These are phyloP conservation scores for Ocimum tenuiflorum DNA, from an alignment of 257 asterid genomes.

Conservation along the genomic window DNA sequence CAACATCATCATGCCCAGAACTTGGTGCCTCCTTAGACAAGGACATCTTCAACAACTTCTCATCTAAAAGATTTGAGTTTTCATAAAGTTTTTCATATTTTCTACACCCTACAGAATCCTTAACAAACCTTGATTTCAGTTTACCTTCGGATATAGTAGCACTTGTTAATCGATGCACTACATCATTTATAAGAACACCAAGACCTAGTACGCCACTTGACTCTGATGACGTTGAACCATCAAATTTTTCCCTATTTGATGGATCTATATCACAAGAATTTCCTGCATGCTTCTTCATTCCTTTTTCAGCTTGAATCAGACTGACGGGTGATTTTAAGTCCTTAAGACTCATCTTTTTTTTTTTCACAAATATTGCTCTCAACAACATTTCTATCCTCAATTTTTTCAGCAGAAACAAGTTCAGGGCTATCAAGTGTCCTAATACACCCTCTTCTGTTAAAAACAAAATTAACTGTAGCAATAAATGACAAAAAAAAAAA, in stretches of 20 bases:
- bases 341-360: conserved; percentile 18
- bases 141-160: conserved; percentile 20
- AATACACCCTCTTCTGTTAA: conserved; percentile 46
- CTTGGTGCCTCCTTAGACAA: no score
- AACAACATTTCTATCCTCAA: conserved; percentile 16
- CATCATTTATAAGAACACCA: conserved; percentile 16
- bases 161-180: conserved; percentile 9
- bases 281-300: conserved; percentile 24
- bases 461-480: conserved; percentile 62
- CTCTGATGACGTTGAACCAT: conserved; percentile 17
- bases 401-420: conserved; percentile 22
- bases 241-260: conserved; percentile 32
- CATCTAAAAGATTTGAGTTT: conserved; percentile 19
- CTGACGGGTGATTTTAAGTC: conserved; percentile 8
- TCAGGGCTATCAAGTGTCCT: conserved; percentile 21
- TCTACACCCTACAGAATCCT: conserved; percentile 22
- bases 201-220: conserved; percentile 18
- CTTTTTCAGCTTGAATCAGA: conserved; percentile 26
- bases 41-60: conserved; percentile 3
- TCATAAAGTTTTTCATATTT: conserved; percentile 18
- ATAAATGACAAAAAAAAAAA: conserved; percentile 32
- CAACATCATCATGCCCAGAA: conserved; percentile 15
- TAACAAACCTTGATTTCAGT: conserved; percentile 12
- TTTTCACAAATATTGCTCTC: conserved; percentile 8
- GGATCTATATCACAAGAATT: conserved; percentile 28